Conservation (phyloP, 768 basidiomycete species). For the Dioszegia aurantiaca region DNA sequence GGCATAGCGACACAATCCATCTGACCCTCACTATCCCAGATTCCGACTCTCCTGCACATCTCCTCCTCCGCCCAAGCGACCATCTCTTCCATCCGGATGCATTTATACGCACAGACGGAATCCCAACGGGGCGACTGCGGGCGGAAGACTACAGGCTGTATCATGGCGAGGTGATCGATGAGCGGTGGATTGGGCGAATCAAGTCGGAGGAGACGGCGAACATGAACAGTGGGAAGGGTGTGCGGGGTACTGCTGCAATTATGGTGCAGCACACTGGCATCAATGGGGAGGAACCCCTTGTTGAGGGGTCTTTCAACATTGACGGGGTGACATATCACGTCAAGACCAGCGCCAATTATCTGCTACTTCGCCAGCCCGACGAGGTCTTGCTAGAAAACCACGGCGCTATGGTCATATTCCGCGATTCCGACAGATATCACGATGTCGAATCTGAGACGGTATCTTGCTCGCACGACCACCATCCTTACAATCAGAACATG, state of each 20-base stretch:
- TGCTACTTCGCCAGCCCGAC: constrained; percentile 59
- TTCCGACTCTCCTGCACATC: constrained; percentile 62
- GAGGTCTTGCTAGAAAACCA: constrained; percentile 56
- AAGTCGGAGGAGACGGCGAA: constrained; percentile 42
- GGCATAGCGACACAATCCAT: constrained; percentile 68
- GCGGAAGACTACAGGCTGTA: constrained; percentile 62
- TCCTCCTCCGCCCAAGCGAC: constrained; percentile 75
- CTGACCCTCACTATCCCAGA: constrained; percentile 61
- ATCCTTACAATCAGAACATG: constrained; percentile 66
- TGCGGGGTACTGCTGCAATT: constrained; percentile 75
- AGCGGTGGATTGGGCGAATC: constrained; percentile 55
- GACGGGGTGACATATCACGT: constrained; percentile 69
- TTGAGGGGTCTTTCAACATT: constrained; percentile 73
- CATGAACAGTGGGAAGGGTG: constrained; percentile 28
- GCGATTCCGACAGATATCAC: constrained; percentile 65
- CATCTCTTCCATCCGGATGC: constrained; percentile 76
- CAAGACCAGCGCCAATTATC: constrained; percentile 67
- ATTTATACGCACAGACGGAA: constrained; percentile 60
- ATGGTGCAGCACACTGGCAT: constrained; percentile 67
- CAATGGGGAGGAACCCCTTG: constrained; percentile 59
- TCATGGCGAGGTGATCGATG: constrained; percentile 69
- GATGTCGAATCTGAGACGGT: constrained; percentile 52
- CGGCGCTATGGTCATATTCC: constrained; percentile 64
- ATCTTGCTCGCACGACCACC: constrained; percentile 68
- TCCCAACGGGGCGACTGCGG: constrained; percentile 64